A percentile compares a stretch with the other conserved stretches of the same genome.
phyloP scores from a whole-genome alignment of 2,329 filamentous ascomycete species.

The Emergomyces africanus region DNA sequence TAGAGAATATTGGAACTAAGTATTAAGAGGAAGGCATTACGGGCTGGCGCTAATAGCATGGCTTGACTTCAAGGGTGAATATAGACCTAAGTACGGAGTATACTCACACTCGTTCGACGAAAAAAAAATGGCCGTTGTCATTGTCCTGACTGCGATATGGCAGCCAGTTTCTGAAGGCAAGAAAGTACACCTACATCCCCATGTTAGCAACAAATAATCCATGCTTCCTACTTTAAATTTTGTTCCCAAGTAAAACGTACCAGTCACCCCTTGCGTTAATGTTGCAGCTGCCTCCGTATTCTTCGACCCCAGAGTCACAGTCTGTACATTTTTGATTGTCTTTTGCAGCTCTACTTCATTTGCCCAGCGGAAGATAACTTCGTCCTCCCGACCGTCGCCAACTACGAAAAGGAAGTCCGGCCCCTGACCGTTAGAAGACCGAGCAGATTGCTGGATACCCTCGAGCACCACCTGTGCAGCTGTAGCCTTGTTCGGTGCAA shows the following conservation, averaged over 20 bases:
- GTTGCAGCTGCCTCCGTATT: conserved; percentile 83
- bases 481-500: conserved; percentile 77
- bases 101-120: neutral
- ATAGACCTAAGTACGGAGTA: neutral
- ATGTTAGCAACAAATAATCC: conserved; percentile 1
- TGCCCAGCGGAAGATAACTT: conserved; percentile 89
- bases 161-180: conserved; percentile 40
- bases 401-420: conserved; percentile 83
- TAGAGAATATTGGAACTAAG: neutral
- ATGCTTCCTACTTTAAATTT: neutral
- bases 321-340: conserved; percentile 57
- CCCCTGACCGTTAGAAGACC: conserved; percentile 15
- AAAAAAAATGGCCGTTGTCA: neutral
- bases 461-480: conserved; percentile 65
- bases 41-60: neutral
- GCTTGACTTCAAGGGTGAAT: neutral
- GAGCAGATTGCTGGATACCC: conserved; percentile 40
- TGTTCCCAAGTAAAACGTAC: conserved; percentile 37
- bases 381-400: conserved; percentile 85
- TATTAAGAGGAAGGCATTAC: neutral
- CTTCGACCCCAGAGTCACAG: conserved; percentile 72
- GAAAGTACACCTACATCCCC: conserved; percentile 35
- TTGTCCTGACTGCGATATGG: conserved; percentile 12
- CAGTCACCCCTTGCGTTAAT: conserved; percentile 81
- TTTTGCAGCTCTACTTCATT: conserved; percentile 55